Evolutionary conservation across 192 early-diverging fungal species (phyloP), one percentile per base, ranked within the genome.

Genomic region (Dimargaris verticillata): DNA sequence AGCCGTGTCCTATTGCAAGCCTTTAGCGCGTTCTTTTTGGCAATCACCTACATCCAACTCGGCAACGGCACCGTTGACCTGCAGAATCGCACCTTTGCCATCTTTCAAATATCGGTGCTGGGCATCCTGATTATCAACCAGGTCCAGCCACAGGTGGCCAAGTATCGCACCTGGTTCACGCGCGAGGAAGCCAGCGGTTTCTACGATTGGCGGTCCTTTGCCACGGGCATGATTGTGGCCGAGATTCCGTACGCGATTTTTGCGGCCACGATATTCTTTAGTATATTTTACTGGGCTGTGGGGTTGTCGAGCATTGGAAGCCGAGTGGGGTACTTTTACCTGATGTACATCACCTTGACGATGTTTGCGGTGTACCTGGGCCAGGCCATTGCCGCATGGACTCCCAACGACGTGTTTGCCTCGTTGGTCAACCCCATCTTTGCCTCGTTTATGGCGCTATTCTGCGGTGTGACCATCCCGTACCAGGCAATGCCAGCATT

Each of bases 1-100:
- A 84, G 79, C n/a, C 74, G 78, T 53, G 44, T 79, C 22, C 70
- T 74, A 25, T 71, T 78, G 43, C 76, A 80, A 33, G 62, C 78
- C 46, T 62, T 82, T 28, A 64, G 68, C 53, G 81, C 74, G 44
- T 65, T 89, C 15, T 64, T 83, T n/a, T 73, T 82, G 64, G 82
- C 83, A 44, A 78, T 89, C 70, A 70, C 82, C 11, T 89, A 81
- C 70, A 82, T 73, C 70, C 77, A 81, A 48, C 72, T 84, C 18
- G 70, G 64, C 61, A 65, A 79, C 63, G 64, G 69, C 24, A 63
- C 75, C n/a, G 44, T 64, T 15, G 81, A 80, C 57, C 68, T 85
- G 63, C 74, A 76, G 61, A 78, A 80, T 71, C 78, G 79, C 65
- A 75, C 78, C 33, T 76, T 83, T 60, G 69, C 68, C 51, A 64